phyloP scores from a whole-genome alignment of 2,329 filamentous ascomycete species.

The Talaromyces verruculosus region DNA sequence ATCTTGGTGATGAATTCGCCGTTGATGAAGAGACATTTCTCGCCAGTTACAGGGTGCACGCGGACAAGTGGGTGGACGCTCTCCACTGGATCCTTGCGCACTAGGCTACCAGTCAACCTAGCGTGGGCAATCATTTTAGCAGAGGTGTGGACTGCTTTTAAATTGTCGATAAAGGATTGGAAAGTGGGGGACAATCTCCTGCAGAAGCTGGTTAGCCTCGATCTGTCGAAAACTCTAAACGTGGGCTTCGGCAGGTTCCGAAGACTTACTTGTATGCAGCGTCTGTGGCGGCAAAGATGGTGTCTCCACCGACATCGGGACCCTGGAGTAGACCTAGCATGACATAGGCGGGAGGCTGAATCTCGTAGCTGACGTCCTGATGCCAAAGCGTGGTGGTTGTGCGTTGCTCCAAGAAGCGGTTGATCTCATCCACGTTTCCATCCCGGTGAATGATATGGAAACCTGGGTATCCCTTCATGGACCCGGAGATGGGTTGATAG shows the following conservation, averaged over 20 bases:
- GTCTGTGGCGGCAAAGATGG: slow-evolving; percentile 48
- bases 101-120: slow-evolving; percentile 43
- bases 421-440: slow-evolving; percentile 46
- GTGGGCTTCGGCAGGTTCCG: background rate
- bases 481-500: slow-evolving; percentile 48
- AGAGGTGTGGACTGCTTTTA: slow-evolving; percentile 43
- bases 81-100: slow-evolving; percentile 47
- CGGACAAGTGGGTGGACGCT: slow-evolving; percentile 49
- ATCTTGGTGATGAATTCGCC: slow-evolving; percentile 52
- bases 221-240: background rate
- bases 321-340: slow-evolving; percentile 52
- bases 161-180: slow-evolving; percentile 38
- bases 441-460: slow-evolving; percentile 51
- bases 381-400: slow-evolving; percentile 52
- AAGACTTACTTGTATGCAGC: slow-evolving; percentile 45
- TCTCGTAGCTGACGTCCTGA: slow-evolving; percentile 52
- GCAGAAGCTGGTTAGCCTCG: slow-evolving; percentile 11
- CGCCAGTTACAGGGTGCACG: slow-evolving; percentile 51
- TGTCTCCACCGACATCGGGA: slow-evolving; percentile 53
- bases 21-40: slow-evolving; percentile 52
- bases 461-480: slow-evolving; percentile 43
- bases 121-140: slow-evolving; percentile 48
- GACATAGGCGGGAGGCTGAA: slow-evolving; percentile 50
- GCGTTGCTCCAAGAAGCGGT: slow-evolving; percentile 44
- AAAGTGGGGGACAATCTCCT: slow-evolving; percentile 53